These are phyloP conservation scores for Gnetum montanum DNA, from an alignment of 75 land plant genomes.

Conservation along the genomic window DNA sequence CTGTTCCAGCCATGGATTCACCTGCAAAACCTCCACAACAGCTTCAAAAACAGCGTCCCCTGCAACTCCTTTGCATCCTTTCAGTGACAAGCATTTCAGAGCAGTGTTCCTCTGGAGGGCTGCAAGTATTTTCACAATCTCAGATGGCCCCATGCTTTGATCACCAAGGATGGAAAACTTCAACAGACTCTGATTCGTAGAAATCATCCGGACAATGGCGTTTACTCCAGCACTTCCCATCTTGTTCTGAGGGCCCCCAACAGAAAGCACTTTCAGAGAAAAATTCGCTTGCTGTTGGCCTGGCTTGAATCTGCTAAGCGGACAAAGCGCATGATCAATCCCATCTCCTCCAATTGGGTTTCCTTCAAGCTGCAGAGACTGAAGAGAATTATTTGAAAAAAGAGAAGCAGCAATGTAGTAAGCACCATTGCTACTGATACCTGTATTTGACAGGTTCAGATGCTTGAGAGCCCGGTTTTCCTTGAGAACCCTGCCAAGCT, in stretches of 20 bases:
- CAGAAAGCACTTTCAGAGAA: conserved; percentile 38
- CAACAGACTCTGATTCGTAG: conserved; percentile 41
- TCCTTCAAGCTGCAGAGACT: conserved; percentile 40
- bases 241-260: conserved; percentile 47
- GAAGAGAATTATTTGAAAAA: conserved; percentile 40
- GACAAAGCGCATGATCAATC: conserved; percentile 57
- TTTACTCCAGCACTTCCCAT: conserved; percentile 37
- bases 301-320: conserved; percentile 56
- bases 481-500: conserved; percentile 39
- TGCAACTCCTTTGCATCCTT: conserved; percentile 55
- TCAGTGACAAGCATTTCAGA: conserved; percentile 35
- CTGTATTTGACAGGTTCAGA: conserved; percentile 35
- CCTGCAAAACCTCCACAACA: conserved; percentile 42
- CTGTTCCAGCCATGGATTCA: conserved; percentile 74
- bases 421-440: conserved; percentile 36
- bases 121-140: conserved; percentile 38
- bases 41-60: conserved; percentile 44
- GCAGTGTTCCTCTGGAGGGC: conserved; percentile 47
- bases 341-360: conserved; percentile 55
- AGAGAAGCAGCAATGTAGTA: conserved; percentile 56
- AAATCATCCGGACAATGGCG: conserved; percentile 39
- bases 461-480: conserved; percentile 37
- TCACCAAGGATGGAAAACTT: conserved; percentile 44
- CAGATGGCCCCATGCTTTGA: conserved; percentile 33
- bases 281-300: conserved; percentile 55